A percentile compares a stretch with the other conserved stretches of the same genome.
Conservation (phyloP, 306 rosid species). For the Vicia villosa region DNA sequence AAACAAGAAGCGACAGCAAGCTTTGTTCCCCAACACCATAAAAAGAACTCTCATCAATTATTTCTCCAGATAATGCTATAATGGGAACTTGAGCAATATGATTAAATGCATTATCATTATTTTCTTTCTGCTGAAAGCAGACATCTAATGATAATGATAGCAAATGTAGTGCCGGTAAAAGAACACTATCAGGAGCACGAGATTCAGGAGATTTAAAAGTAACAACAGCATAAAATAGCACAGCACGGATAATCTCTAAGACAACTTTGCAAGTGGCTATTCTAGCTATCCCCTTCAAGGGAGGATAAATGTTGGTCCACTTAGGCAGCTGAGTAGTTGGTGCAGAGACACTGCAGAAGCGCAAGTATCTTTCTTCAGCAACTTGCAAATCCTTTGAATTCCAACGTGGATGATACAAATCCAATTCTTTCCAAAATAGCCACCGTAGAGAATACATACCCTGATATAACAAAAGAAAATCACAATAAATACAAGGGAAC, state of each 20-base stretch:
- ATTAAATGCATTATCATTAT: constrained; percentile 41
- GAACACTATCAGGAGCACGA: constrained; percentile 89
- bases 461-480: constrained; percentile 44
- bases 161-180: constrained; percentile 82
- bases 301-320: constrained; percentile 85
- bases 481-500: constrained; percentile 27
- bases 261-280: constrained; percentile 84
- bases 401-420: constrained; percentile 95
- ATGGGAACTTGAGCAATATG: constrained; percentile 61
- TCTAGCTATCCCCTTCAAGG: constrained; percentile 72
- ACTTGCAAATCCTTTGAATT: constrained; percentile 84
- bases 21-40: constrained; percentile 69
- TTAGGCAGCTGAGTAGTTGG: constrained; percentile 70
- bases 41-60: constrained; percentile 48
- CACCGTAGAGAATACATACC: constrained; percentile 91
- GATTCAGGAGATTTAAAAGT: constrained; percentile 65
- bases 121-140: constrained; percentile 66
- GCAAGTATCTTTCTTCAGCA: constrained; percentile 95
- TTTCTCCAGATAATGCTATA: constrained; percentile 67
- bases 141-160: constrained; percentile 79
- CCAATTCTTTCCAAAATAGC: constrained; percentile 84
- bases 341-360: constrained; percentile 70
- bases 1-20: constrained; percentile 87
- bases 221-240: constrained; percentile 77
- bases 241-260: constrained; percentile 81